Base-by-base conservation (phyloP, 2,329 filamentous ascomycete species). In the Talaromyces sp. region DNA sequence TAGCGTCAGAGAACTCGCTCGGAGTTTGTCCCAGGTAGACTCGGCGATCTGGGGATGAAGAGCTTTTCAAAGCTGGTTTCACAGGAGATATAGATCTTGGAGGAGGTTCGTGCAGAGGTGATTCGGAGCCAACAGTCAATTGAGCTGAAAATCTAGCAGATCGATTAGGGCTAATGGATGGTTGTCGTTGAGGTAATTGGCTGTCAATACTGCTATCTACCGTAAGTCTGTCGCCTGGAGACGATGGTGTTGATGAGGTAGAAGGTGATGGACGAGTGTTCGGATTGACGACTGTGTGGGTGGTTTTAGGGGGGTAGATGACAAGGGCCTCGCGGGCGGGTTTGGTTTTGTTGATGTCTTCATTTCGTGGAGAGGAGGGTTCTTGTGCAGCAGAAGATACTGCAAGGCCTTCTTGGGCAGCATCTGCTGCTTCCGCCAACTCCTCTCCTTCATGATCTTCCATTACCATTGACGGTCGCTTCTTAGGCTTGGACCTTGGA, bases 61-160 rank as follows among this genome's bases (percentile, higher is more conserved):
- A 80, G 61, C 83, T 78, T 72, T 89, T 89, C 69, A 89, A 72
- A 0, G 86, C 87, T 29, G 86, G 86, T 71, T 89, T 89, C 13
- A 79, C 85, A 5, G 87, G 87, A 6, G 87, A 89, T 3, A 86
- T 74, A 2, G 86, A 87, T 63, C 87, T 81, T 29, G 83, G 80
- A 15, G 85, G 85, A 19, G 87, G 87, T 61, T 86, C 80, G 69
- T 89, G 87, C 64, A 82, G 80, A 53, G 81, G 75, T 5, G 82
- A 82, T 29, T 76, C 77, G 2, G 79, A 72, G 17, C 81, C 76
- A 27, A 84, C 80, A 6, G 85, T 77, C 2, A 86, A 79, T 53
- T 81, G 80, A 25, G 80, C 75, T 0, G 85, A 85, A 69, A 89
- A 89, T 54, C 84, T 85, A 13, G 86, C 83, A 56, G 82, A 83